These are phyloP conservation scores for Tuber melanosporum DNA, from an alignment of 495 filamentous ascomycete species.

Conservation along the genomic window DNA sequence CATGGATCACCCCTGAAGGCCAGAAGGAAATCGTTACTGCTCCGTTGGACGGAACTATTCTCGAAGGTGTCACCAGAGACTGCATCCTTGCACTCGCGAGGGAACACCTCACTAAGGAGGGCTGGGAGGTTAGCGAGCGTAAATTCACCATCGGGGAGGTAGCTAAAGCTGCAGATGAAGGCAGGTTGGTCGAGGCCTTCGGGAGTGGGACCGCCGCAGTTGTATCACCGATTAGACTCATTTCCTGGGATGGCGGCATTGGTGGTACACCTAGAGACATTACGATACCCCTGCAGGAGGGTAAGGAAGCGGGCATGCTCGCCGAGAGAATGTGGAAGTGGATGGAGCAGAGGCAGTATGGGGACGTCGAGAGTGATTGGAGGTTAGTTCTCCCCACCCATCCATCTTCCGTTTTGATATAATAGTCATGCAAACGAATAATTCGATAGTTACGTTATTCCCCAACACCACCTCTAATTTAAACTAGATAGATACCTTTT, in stretches of 20 bases:
- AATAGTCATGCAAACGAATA: not conserved
- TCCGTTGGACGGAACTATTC: conserved; percentile 92
- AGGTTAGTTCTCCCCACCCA: conserved; percentile 45
- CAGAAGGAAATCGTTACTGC: conserved; percentile 86
- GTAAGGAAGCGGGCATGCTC: conserved; percentile 80
- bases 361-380: conserved; percentile 83
- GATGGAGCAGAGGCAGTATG: conserved; percentile 93
- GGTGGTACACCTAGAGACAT: conserved; percentile 61
- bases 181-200: conserved; percentile 83
- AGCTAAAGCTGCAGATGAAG: conserved; percentile 70
- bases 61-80: conserved; percentile 89
- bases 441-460: conserved; percentile 1
- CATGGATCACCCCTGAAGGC: conserved; percentile 71
- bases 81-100: conserved; percentile 74
- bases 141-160: conserved; percentile 84
- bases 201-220: conserved; percentile 86
- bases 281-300: conserved; percentile 46
- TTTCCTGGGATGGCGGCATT: conserved; percentile 76
- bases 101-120: conserved; percentile 73
- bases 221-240: conserved; percentile 73
- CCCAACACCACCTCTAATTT: conserved; percentile 6
- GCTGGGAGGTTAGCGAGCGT: conserved; percentile 80
- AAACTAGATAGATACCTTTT: not conserved
- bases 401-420: not conserved
- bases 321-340: conserved; percentile 82